phyloP scores from a whole-genome alignment of 2,329 filamentous ascomycete genomes.

The Alternaria viburni region DNA sequence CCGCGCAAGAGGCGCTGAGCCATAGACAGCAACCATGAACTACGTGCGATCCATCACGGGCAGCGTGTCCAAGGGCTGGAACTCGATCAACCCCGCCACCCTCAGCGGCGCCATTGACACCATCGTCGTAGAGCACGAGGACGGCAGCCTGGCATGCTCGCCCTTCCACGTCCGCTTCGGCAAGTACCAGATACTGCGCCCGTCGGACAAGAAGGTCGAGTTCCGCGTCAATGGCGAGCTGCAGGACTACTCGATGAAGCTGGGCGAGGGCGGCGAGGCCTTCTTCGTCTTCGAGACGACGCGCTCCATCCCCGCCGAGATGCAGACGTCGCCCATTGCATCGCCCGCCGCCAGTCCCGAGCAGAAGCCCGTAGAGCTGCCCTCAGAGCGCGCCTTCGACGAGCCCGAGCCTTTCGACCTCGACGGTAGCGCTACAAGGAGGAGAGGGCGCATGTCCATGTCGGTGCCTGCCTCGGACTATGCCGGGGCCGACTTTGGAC shows the following conservation, averaged over 20 bases:
- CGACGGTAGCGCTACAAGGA: slow-evolving; percentile 51
- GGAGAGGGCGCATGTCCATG: slow-evolving; percentile 40
- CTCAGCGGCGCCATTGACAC: slow-evolving; percentile 98
- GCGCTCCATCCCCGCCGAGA: slow-evolving; percentile 85
- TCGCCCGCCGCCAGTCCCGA: slow-evolving; percentile 86
- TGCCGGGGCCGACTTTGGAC: slow-evolving; percentile 19
- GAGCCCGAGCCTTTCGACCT: slow-evolving; percentile 76
- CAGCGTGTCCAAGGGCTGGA: slow-evolving; percentile 98
- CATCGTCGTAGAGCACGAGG: slow-evolving; percentile 95
- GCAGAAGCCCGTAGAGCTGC: slow-evolving; percentile 59
- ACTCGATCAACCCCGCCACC: slow-evolving; percentile 97
- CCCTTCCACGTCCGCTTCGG: slow-evolving; percentile 99
- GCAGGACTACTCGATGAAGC: slow-evolving; percentile 96
- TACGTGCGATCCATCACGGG: slow-evolving; percentile 96
- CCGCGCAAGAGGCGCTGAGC: slow-evolving; percentile 9
- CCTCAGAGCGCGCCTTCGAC: slow-evolving; percentile 58
- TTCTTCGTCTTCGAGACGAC: slow-evolving; percentile 99
- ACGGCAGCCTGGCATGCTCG: slow-evolving; percentile 86
- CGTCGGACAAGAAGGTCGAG: slow-evolving; percentile 98
- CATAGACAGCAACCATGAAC: slow-evolving; percentile 70
- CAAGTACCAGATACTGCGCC: slow-evolving; percentile 94
- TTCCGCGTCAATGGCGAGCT: slow-evolving; percentile 93
- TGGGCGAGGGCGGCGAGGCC: slow-evolving; percentile 95
- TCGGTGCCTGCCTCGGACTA: slow-evolving; percentile 35
- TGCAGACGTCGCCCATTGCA: slow-evolving; percentile 93